Percentiles rank a stretch among this genome's conserved stretches.
These are phyloP conservation scores for Phytophthora brassicae DNA, from an alignment of 352 stramenopile species.

Conservation along the genomic window DNA sequence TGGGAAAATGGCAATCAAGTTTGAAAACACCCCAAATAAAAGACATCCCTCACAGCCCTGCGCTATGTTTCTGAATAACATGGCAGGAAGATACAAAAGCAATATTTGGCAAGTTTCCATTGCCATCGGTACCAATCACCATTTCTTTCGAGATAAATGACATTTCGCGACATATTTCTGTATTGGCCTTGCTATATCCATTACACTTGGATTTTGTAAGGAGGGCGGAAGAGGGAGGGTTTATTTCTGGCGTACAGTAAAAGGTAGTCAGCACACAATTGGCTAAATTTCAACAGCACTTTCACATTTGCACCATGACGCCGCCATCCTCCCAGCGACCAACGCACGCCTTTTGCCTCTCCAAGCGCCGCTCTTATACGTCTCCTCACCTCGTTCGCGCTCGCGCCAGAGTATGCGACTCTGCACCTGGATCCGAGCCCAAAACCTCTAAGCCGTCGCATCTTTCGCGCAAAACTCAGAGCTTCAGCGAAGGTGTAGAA, in stretches of 20 bases:
- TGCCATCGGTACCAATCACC: no score
- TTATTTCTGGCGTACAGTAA: slow-evolving; percentile 3
- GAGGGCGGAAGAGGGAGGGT: background rate
- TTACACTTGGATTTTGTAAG: slow-evolving; percentile 11
- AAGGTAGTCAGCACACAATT: background rate
- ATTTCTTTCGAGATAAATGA: no score
- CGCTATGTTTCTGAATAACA: no score
- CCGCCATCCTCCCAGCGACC: slow-evolving; percentile 33
- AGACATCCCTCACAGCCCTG: no score
- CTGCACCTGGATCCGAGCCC: slow-evolving; percentile 11
- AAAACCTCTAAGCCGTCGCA: slow-evolving; percentile 16
- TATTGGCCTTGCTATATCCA: background rate
- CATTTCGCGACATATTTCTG: background rate
- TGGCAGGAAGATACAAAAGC: no score
- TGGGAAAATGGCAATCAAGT: background rate
- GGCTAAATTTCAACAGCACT: background rate
- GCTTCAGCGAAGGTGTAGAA: slow-evolving; percentile 54
- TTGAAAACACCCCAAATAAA: background rate
- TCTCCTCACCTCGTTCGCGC: slow-evolving; percentile 56
- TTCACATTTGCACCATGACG: slow-evolving; percentile 13
- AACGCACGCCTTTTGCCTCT: slow-evolving; percentile 45
- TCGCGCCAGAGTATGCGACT: slow-evolving; percentile 14
- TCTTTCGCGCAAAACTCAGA: slow-evolving; percentile 48
- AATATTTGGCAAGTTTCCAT: background rate
- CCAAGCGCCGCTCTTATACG: slow-evolving; percentile 61